Evolutionary conservation across 2,329 filamentous ascomycete species (phyloP).

Genomic region (Ophiosphaerella herpotricha): DNA sequence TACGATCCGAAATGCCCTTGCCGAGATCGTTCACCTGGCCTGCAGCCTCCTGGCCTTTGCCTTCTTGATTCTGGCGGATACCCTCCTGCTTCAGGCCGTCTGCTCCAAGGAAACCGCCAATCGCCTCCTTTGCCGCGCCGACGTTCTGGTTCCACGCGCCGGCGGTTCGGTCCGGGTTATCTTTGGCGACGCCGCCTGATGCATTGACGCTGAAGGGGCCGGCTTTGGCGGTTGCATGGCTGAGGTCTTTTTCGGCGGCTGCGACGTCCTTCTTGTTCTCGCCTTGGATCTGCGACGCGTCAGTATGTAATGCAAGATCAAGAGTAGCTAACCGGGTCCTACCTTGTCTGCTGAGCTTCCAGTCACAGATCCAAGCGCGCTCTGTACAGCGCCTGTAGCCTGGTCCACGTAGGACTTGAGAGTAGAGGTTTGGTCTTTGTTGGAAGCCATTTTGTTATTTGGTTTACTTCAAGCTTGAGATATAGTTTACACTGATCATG

Average conservation of each 20-base stretch:
- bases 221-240: conserved; percentile 74
- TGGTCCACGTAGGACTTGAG: conserved; percentile 70
- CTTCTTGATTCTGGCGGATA: conserved; percentile 76
- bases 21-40: conserved; percentile 79
- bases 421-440: conserved; percentile 68
- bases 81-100: conserved; percentile 77
- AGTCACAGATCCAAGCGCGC: conserved; percentile 71
- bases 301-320: conserved; percentile 17
- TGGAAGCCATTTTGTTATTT: conserved; percentile 53
- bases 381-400: conserved; percentile 74
- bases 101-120: conserved; percentile 76
- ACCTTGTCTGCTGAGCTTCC: conserved; percentile 72
- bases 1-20: conserved; percentile 60
- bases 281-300: conserved; percentile 58
- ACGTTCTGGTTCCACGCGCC: conserved; percentile 88
- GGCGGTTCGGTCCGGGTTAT: conserved; percentile 71
- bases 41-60: conserved; percentile 79
- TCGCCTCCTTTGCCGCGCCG: conserved; percentile 80
- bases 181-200: conserved; percentile 70
- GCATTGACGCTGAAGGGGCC: conserved; percentile 72
- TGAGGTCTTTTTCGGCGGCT: conserved; percentile 70
- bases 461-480: not conserved
- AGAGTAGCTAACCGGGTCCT: conserved; percentile 11
- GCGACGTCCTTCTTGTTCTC: conserved; percentile 68
- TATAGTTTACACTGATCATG: not conserved